phyloP scores from a whole-genome alignment of 805 yeast genomes.

The Wickerhamomyces ciferrii region DNA sequence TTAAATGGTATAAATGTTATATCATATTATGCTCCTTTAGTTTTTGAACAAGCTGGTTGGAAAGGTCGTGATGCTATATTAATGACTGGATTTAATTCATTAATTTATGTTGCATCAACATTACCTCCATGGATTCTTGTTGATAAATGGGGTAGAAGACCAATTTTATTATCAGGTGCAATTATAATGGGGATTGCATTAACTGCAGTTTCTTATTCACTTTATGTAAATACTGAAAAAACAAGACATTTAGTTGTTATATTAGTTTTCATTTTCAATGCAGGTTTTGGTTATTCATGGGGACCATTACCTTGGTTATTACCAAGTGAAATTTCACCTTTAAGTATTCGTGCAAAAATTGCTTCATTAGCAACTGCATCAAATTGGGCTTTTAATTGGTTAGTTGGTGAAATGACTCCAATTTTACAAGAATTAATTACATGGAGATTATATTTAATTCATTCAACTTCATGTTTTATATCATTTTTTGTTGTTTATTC shows the following conservation, averaged over 20 bases:
- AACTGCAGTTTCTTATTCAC: constrained; percentile 55
- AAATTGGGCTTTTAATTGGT: constrained; percentile 88
- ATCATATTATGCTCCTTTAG: constrained; percentile 89
- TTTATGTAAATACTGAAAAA: constrained; percentile 39
- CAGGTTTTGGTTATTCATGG: constrained; percentile 87
- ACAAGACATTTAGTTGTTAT: constrained; percentile 72
- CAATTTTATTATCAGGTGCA: constrained; percentile 77
- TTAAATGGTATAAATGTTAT: constrained; percentile 90
- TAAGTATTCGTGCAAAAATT: constrained; percentile 81
- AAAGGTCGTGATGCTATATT: constrained; percentile 78
- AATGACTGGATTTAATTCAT: constrained; percentile 80
- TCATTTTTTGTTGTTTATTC: constrained; percentile 70
- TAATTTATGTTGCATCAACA: constrained; percentile 59
- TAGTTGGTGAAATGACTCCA: constrained; percentile 92
- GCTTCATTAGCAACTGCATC: constrained; percentile 89
- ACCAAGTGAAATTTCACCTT: constrained; percentile 83
- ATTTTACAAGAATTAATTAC: constrained; percentile 67
- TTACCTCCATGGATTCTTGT: constrained; percentile 90
- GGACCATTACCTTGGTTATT: constrained; percentile 93
- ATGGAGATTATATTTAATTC: constrained; percentile 81
- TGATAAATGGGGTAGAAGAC: constrained; percentile 88
- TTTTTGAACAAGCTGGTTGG: constrained; percentile 96
- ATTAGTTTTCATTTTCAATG: constrained; percentile 74
- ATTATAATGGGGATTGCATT: constrained; percentile 73
- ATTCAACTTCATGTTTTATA: constrained; percentile 69